Evolutionary conservation across 805 yeast genomes (phyloP), one percentile per base, ranked within the genome.

Genomic region (Sugiyamaella smithiae): DNA sequence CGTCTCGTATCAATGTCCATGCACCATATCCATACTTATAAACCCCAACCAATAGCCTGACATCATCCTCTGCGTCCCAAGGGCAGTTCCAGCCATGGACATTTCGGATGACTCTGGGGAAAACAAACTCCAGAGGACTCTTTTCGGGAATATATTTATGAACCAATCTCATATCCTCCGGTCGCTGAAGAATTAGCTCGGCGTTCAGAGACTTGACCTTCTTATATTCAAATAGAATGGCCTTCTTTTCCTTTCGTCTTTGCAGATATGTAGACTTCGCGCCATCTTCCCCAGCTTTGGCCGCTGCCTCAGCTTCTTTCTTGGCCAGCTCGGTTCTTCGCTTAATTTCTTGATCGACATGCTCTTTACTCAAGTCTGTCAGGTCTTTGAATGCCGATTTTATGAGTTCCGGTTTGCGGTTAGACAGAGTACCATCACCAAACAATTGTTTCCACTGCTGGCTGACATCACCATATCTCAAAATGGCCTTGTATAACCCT

Each of bases 11-110:
- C 61, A 86, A 90, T 2, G 77, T 65, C 99, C 99, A 93, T 1
- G 96, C 83, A 14, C 98, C 98, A 66, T 88, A 90, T 0, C 99
- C 99, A 67, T 90, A 90, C 67, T 88, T 89, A 61, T 78, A 77
- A 19, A 91, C 85, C 55, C 99, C 99, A 29, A 86, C 79, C 52
- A 93, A 66, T 46, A 93, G 73, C 81, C 82, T 85, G 45, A 89
- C 85, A 65, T 93, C 99, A 63, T 93, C 96, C 26, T 74, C 79
- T 11, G 75, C 73, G 2, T 74, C 73, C 99, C 99, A 93, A 24
- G 80, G 81, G 59, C 96, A 87, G 45, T 79, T 78, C 99, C 99
- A 93, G 40, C 86, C 91, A 60, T 81, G 82, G 7, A 89, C 98
- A 20, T 83, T 81, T 67, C 90, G 90, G 16, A 93, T 85, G 11